These are phyloP conservation scores for Ascochyta clinopodiicola DNA, from an alignment of 2,329 filamentous ascomycete genomes.

Conservation along the genomic window DNA sequence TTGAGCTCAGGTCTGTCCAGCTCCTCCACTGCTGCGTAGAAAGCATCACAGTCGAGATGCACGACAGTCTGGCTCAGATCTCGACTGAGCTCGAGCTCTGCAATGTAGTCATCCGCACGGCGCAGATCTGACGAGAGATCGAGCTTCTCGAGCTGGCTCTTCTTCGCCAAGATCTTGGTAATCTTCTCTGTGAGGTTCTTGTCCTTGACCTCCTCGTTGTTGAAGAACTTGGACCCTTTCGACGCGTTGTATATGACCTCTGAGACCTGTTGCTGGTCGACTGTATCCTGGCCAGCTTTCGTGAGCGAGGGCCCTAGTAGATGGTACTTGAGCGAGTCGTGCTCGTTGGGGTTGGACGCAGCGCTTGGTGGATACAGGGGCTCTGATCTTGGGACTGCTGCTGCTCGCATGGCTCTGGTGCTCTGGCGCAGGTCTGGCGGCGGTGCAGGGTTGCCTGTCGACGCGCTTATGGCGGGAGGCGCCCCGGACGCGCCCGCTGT, in stretches of 20 bases:
- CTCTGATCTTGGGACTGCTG: not conserved
- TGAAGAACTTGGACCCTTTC: constrained; percentile 96
- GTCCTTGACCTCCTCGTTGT: constrained; percentile 84
- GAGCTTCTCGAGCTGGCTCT: constrained; percentile 74
- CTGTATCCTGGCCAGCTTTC: constrained; percentile 89
- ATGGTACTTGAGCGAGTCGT: constrained; percentile 83
- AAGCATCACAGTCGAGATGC: constrained; percentile 96
- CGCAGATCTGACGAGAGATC: constrained; percentile 77
- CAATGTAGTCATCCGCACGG: constrained; percentile 80
- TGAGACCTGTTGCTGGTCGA: constrained; percentile 94
- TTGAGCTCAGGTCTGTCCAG: constrained; percentile 78
- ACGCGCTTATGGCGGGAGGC: constrained; percentile 24
- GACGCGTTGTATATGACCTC: constrained; percentile 97
- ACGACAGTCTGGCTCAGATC: constrained; percentile 86
- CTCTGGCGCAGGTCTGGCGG: constrained; percentile 12
- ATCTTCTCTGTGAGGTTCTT: constrained; percentile 86
- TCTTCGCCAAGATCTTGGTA: constrained; percentile 75
- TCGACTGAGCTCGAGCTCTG: constrained; percentile 76
- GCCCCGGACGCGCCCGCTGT: constrained; percentile 21
- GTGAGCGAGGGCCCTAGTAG: constrained; percentile 89
- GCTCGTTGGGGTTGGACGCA: constrained; percentile 41
- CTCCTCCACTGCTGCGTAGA: constrained; percentile 92
- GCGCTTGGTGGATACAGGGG: constrained; percentile 21
- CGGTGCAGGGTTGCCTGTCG: constrained; percentile 3
- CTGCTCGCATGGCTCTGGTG: constrained; percentile 7